Evolutionary conservation across 495 filamentous ascomycete species (phyloP).

Genomic region (Aspergillus avenaceus): DNA sequence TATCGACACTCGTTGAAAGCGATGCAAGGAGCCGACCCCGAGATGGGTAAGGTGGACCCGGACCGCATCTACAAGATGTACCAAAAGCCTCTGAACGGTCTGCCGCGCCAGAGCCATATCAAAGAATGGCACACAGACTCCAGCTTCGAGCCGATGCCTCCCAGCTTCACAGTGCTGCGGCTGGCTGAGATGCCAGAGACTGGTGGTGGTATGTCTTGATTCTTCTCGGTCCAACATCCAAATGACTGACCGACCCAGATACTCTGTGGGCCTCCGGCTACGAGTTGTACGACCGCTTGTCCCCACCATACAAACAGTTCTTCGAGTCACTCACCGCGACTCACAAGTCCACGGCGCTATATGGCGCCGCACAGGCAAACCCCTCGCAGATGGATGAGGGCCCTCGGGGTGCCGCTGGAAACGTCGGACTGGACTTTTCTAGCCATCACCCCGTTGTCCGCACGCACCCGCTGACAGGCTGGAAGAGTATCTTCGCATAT

Average conservation of each 20-base stretch:
- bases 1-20: constrained; percentile 49
- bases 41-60: too few species aligned
- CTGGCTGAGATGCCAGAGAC: constrained; percentile 61
- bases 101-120: constrained; percentile 18
- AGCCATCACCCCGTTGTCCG: constrained; percentile 63
- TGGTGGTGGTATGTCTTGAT: constrained; percentile 48
- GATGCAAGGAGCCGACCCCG: too few species aligned
- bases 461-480: constrained; percentile 73
- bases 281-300: constrained; percentile 70
- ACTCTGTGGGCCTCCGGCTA: constrained; percentile 71
- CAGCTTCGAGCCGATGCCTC: constrained; percentile 63
- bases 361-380: constrained; percentile 6
- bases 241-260: constrained; percentile 37
- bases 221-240: constrained; percentile 25
- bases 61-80: constrained; percentile 45
- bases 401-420: constrained; percentile 57
- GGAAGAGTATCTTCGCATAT: constrained; percentile 67
- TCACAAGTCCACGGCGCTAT: constrained; percentile 28
- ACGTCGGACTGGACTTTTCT: constrained; percentile 50
- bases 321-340: constrained; percentile 61
- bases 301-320: constrained; percentile 54
- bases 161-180: constrained; percentile 61
- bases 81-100: neutral
- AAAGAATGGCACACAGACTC: constrained; percentile 65
- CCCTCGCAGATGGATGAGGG: constrained; percentile 48